These are phyloP conservation scores for Microsporum canis DNA, from an alignment of 2,329 filamentous ascomycete genomes.

Conservation along the genomic window DNA sequence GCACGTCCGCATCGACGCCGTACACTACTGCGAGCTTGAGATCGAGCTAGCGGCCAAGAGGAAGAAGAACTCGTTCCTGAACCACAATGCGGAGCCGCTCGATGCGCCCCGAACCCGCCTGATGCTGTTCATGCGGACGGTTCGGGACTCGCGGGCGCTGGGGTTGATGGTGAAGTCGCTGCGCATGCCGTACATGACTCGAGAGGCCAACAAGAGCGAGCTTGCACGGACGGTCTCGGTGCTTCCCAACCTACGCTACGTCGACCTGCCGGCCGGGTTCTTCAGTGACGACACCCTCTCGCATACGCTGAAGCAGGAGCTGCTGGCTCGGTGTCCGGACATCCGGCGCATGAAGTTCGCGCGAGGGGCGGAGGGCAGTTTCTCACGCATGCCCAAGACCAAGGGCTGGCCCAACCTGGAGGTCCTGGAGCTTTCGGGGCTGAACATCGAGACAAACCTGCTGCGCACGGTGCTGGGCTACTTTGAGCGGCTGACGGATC, in stretches of 20 bases:
- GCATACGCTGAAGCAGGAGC: slow-evolving; percentile 64
- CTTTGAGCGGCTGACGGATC: slow-evolving; percentile 56
- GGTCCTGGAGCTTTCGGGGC: slow-evolving; percentile 29
- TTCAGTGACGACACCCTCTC: slow-evolving; percentile 70
- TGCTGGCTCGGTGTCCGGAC: slow-evolving; percentile 71
- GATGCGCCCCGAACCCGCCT: slow-evolving; percentile 68
- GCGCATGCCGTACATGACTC: slow-evolving; percentile 89
- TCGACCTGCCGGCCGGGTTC: slow-evolving; percentile 81
- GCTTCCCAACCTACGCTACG: slow-evolving; percentile 71
- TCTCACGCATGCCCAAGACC: slow-evolving; percentile 57
- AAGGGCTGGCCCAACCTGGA: slow-evolving; percentile 33
- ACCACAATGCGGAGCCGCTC: slow-evolving; percentile 66
- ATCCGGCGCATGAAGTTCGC: slow-evolving; percentile 83
- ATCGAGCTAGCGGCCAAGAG: slow-evolving; percentile 67
- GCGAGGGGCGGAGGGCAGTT: slow-evolving; percentile 62
- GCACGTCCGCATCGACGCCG: slow-evolving; percentile 82
- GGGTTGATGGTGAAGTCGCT: slow-evolving; percentile 63
- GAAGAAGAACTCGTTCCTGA: slow-evolving; percentile 59
- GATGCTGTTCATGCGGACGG: slow-evolving; percentile 65
- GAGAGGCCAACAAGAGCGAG: slow-evolving; percentile 73
- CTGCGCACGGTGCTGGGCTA: slow-evolving; percentile 60
- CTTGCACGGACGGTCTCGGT: slow-evolving; percentile 78
- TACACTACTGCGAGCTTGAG: slow-evolving; percentile 89
- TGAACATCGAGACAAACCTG: slow-evolving; percentile 28
- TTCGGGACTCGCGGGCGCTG: slow-evolving; percentile 63